Evolutionary conservation across 2,329 filamentous ascomycete species (phyloP), one percentile per base, ranked within the genome.

Genomic region (Dendrostoma leiphaemia): DNA sequence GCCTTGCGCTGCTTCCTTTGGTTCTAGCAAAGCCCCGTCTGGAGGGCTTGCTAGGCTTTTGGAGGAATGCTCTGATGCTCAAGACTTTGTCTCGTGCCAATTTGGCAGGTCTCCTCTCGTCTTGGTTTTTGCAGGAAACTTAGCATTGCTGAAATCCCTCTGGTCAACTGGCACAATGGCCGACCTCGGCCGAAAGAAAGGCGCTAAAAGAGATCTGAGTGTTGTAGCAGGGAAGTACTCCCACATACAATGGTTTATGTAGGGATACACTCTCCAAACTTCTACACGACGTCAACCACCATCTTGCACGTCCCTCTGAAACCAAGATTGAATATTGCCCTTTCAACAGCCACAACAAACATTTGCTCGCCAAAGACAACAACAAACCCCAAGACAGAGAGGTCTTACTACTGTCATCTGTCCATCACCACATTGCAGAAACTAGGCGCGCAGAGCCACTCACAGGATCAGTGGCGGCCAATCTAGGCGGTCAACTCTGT

Each of bases 121-220:
- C 17, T 10, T 40, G 5, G 32, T 9, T 15, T 29, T 48, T 8
- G 10, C 13, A 4, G 19, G 12, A 0, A 29, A 6, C 2, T 7
- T 38, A 26, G 26, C 21, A 26, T 8, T 5, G 40, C 29, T 29
- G 17, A 21, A n/a, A 4, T 24, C 17, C 19, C 9, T 17, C 29
- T 19, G 23, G 4, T 10, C 26, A 21, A 19, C 37, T 38, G 31
- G 9, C n/a, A n/a, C n/a, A n/a, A n/a, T 17, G 21, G 23, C 56
- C 56, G 56, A 56, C 40, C 53, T 58, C 56, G 56, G 56, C 56
- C 38, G 26, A n/a, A n/a, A 48, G 17, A 49, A 10, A 34, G 19
- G 17, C 26, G 44, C 48, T 52, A 48, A 51, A 12, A 34, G 34
- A 54, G 28, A 38, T 32, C 32, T 43, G 9, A 32, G 35, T 31